A percentile compares a stretch with the other conserved stretches of the same genome.
Evolutionary conservation across 176 grass and related monocot species (phyloP).

Genomic region (Thinopyrum elongatum): DNA sequence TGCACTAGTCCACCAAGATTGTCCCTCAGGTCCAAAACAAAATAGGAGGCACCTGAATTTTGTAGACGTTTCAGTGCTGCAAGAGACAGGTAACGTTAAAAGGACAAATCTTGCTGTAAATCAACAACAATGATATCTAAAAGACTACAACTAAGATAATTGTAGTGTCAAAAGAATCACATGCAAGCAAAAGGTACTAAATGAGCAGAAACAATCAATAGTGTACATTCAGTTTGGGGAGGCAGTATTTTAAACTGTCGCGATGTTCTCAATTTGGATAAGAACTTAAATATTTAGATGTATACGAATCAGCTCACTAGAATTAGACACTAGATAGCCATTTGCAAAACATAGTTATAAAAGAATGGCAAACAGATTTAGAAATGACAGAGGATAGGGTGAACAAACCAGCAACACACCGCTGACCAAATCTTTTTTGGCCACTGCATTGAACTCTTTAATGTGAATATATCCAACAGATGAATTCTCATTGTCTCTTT

Average conservation of each 20-base stretch:
- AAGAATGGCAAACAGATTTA: not conserved
- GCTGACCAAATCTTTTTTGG: slow-evolving; percentile 98
- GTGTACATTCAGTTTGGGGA: not conserved
- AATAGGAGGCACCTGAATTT: slow-evolving; percentile 73
- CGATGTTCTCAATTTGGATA: not conserved
- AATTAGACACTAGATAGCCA: slow-evolving; percentile 14
- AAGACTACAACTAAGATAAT: not conserved
- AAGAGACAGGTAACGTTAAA: slow-evolving; percentile 37
- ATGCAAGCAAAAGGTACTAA: slow-evolving; percentile 22
- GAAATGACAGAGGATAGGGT: slow-evolving; percentile 22
- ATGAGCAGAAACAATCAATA: slow-evolving; percentile 14
- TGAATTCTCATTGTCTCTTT: slow-evolving; percentile 61
- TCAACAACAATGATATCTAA: not conserved
- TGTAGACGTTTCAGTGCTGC: slow-evolving; percentile 84
- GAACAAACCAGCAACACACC: slow-evolving; percentile 58
- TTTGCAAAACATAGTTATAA: slow-evolving; percentile 3
- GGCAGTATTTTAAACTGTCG: not conserved
- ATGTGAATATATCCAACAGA: slow-evolving; percentile 89
- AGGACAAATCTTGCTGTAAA: slow-evolving; percentile 8
- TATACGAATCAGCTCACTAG: slow-evolving; percentile 6
- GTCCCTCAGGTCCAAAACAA: slow-evolving; percentile 94
- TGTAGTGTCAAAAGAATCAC: slow-evolving; percentile 12
- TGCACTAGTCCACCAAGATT: slow-evolving; percentile 97
- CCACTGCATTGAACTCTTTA: slow-evolving; percentile 97
- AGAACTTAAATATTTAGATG: slow-evolving; percentile 12